Evolutionary conservation across 176 grass and related monocot genomes (phyloP), one percentile per base, ranked within the genome.

Genomic region (Otatea glauca): DNA sequence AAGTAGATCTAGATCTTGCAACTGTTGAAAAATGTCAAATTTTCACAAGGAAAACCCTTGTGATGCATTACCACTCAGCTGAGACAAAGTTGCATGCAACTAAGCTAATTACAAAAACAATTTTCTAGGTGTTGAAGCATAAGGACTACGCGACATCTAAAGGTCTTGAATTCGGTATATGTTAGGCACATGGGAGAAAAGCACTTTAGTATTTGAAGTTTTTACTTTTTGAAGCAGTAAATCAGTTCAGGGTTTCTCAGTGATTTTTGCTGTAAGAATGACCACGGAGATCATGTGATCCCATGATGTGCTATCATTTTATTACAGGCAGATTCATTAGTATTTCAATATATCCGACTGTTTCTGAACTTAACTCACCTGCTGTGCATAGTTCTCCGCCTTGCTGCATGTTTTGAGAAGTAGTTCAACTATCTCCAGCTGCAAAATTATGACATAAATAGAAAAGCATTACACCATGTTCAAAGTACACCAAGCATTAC

Each of bases 341-440:
- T 7, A 27, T 21, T 43, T 41, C 3, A 4, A 34, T 23, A 56
- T n/a, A 20, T 42, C 14, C 0, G 3, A 48, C 13, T 32, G 60
- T 49, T 49, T 16, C 41, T 10, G 39, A 54, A 9, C 35, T 41
- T 23, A 84, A 27, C 83, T 80, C 68, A 91, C 92, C 89, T 89
- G 80, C 2, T 76, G 79, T 49, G 39, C 79, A 41, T 81, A 91
- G 56, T 77, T 84, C 11, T 84, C 76, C 0, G 81, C 23, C 71
- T 86, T 89, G 74, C 66, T 87, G 86, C 92, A 94, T 84, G 64
- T 75, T 84, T 89, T 89, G 74, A 64, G 35, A 60, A 94, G 83
- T 42, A 88, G 72, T 32, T 86, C 41, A 8, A 87, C 70, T 80
- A 86, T 74, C 65, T 86, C 83, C 49, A 77, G 58, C 92, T 94